Evolutionary conservation across 73 alveolate species (phyloP).

Genomic region (Tetrahymena borealis): DNA sequence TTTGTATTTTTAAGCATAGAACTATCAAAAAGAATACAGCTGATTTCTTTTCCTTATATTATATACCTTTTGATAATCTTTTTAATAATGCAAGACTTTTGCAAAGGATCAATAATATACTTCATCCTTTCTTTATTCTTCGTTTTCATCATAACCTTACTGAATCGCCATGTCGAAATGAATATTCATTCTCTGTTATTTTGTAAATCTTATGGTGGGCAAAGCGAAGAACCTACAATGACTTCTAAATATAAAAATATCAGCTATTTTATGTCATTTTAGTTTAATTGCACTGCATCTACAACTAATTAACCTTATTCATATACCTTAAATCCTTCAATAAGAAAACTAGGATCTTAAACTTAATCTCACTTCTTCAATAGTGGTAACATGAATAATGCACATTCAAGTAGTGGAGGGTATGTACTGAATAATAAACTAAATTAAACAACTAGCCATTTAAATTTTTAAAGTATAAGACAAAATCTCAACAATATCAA

Average conservation of each 20-base stretch:
- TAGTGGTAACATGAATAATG: background rate
- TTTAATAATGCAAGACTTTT: background rate
- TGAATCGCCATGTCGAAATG: background rate
- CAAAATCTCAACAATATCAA: background rate
- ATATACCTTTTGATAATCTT: background rate
- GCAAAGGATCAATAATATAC: background rate
- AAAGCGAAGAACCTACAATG: background rate
- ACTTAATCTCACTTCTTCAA: background rate
- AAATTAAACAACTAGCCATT: background rate
- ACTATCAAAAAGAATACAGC: background rate
- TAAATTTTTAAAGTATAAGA: background rate
- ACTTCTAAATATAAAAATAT: background rate
- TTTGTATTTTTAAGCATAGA: background rate
- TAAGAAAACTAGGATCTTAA: background rate
- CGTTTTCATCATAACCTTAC: background rate
- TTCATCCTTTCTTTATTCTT: background rate
- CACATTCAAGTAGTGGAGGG: background rate
- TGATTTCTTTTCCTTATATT: background rate
- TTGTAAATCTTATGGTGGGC: background rate
- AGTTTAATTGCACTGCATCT: background rate
- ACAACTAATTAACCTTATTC: background rate
- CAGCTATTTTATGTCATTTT: background rate
- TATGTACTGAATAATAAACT: background rate
- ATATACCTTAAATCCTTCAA: background rate
- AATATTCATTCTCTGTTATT: background rate